Base-by-base conservation (phyloP, 192 early-diverging fungal genomes). In the Backusella westeae region DNA sequence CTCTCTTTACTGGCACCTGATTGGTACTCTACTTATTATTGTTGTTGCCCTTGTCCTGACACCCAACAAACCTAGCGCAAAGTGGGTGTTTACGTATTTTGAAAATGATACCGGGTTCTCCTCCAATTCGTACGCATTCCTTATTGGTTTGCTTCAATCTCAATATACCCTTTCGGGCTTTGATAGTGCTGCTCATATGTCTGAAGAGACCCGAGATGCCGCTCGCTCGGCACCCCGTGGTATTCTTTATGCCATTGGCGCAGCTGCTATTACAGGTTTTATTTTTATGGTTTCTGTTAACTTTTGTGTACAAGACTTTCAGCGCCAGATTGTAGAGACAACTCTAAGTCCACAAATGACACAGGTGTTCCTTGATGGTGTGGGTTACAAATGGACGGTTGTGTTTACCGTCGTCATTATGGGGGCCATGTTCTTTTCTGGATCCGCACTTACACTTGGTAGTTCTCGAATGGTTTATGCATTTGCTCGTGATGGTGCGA, bases 151-250 rank as follows among this genome's bases (percentile, higher is more conserved):
- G 6, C 73, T 89, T 3, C 84, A 85, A 65, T 86, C 83, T 36
- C 87, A 87, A 72, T 89, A 88, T 74, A 89, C 88, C 7, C 80
- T 89, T 21, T 89, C 88, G 2, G 88, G 88, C 42, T 89, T 85
- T 71, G 88, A 87, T 38, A 76, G 78, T 34, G 82, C 82, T 8
- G 82, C 82, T 6, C 82, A 83, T 49, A 80, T 88, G 87, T 84
- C 85, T 5, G 88, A 89, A 49, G 88, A 89, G 49, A 89, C 88
- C 12, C 76, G 77, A 23, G 79, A 83, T 59, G 86, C 88, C 21
- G 75, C 82, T n/a, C 38, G 68, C 10, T 83, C 81, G 0, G 85
- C 85, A 8, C 86, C 88, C 5, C 77, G 74, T 70, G 88, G 88
- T 4, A 89, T 89, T 67, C 80, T 89, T 10, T 76, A 85, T 10